These are phyloP conservation scores for Streptanthus diversifolius DNA, from an alignment of 345 rosid species.

Conservation along the genomic window DNA sequence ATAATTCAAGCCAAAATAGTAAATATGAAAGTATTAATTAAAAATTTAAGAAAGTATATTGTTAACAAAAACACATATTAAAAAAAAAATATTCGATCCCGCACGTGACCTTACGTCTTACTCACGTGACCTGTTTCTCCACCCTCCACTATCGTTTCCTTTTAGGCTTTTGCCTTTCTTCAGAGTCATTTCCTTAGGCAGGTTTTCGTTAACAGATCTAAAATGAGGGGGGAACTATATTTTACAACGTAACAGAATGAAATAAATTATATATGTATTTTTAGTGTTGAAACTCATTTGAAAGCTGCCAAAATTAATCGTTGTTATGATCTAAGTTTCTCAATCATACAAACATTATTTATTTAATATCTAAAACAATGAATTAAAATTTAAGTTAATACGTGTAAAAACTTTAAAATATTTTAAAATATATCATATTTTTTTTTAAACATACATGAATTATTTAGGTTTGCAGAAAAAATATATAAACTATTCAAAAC, in stretches of 20 bases:
- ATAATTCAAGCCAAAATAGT: conserved; percentile 7
- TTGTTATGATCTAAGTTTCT: background rate
- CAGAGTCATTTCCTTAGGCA: conserved; percentile 17
- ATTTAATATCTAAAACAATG: too few species aligned
- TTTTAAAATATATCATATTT: too few species aligned
- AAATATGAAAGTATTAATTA: background rate
- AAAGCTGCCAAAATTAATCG: background rate
- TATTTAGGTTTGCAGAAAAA: too few species aligned
- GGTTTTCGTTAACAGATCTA: conserved; percentile 22
- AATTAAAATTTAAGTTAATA: too few species aligned
- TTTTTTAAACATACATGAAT: too few species aligned
- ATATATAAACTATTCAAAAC: too few species aligned
- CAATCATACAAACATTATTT: background rate
- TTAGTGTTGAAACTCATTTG: background rate
- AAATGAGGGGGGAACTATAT: background rate
- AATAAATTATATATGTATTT: background rate
- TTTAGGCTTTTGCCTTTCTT: conserved; percentile 27
- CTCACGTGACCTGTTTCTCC: conserved; percentile 43
- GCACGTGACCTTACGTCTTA: conserved; percentile 46
- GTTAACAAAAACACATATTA: background rate
- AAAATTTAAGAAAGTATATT: background rate
- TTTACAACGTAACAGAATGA: background rate
- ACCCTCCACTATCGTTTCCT: conserved; percentile 11
- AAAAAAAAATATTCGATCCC: conserved; percentile 12
- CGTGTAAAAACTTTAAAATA: too few species aligned